Evolutionary conservation across 495 filamentous ascomycete genomes (phyloP), one percentile per base, ranked within the genome.

Genomic region (Lindgomyces ingoldianus): DNA sequence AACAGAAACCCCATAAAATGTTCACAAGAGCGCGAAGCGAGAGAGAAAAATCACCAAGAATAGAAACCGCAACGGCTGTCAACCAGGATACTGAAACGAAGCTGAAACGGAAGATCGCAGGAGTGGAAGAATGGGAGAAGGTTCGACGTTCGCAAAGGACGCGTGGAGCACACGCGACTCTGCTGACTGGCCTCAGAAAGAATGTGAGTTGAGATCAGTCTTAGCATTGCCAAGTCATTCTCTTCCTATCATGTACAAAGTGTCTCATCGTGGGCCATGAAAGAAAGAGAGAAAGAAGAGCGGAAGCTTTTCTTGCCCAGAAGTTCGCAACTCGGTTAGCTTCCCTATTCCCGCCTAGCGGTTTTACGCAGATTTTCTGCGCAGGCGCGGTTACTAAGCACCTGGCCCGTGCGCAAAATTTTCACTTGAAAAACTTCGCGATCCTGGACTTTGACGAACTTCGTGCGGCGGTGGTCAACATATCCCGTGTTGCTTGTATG

Each of bases 181-280:
- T 9, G 45, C 10, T 41, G 39, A 69, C 42, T 67, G 74, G 76
- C 76, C 76, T 78, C 76, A 77, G 76, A 77, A 65, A 58, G n/a
- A 57, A 41, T 69, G 78, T 77, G 77, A 73, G 54, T 70, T 74
- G 73, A 84, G 80, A 83, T 84, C 82, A 84, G 74, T 46, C 81
- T 75, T 74, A 74, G 47, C 60, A 41, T 57, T 21, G 64, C 67
- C 52, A 57, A 51, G 74, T 85, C 83, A 85, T 80, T 77, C 83
- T 85, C 83, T 85, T 85, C 83, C 82, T 85, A 84, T 85, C 78
- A 81, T 75, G 75, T 77, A 71, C 76, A 78, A 78, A 75, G 60
- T 73, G 52, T 60, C 57, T 85, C 82, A 83, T 85, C 82, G 83
- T 74, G 65, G 77, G 80, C 82, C 81, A 71, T 76, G 60, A 76